Percentiles rank a stretch among this genome's conserved stretches.
Conservation (phyloP, 2,329 filamentous ascomycete species). For the Nemania sp. region DNA sequence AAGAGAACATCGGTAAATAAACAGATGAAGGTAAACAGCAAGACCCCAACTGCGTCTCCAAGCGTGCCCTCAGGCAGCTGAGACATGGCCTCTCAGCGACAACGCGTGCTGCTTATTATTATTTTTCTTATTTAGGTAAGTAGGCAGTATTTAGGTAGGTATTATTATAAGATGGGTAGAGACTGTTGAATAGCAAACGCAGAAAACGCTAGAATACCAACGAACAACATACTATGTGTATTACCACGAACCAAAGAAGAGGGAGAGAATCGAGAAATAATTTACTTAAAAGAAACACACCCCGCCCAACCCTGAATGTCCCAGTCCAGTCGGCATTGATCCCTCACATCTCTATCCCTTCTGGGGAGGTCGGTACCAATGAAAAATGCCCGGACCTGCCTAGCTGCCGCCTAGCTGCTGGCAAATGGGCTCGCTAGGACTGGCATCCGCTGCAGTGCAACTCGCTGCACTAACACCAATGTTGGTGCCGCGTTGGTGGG, state of each 20-base stretch:
- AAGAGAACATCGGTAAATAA: constrained; percentile 39
- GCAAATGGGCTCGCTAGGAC: constrained; percentile 4
- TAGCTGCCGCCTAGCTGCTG: not conserved
- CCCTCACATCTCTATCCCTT: constrained; percentile 7
- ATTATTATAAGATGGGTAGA: not conserved
- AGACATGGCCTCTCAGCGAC: constrained; percentile 36
- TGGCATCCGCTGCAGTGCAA: not conserved
- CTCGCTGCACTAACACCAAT: not conserved
- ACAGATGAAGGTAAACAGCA: constrained; percentile 44
- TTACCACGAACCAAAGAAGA: not conserved
- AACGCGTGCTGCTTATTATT: not conserved
- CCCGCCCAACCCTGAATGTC: not conserved
- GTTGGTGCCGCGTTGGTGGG: not conserved
- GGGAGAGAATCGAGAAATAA: not conserved
- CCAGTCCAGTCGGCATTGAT: constrained; percentile 13
- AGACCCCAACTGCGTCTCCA: constrained; percentile 41
- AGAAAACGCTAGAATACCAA: too few species aligned
- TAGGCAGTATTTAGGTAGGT: too few species aligned
- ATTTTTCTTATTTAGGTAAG: too few species aligned
- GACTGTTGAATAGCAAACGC: not conserved
- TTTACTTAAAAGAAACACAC: not conserved
- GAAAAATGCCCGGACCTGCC: constrained; percentile 2
- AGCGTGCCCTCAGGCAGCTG: constrained; percentile 43
- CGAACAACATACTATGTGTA: not conserved
- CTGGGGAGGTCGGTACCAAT: constrained; percentile 8